phyloP scores from a whole-genome alignment of 2,329 filamentous ascomycete genomes.

The Cryphonectria nitschkei region DNA sequence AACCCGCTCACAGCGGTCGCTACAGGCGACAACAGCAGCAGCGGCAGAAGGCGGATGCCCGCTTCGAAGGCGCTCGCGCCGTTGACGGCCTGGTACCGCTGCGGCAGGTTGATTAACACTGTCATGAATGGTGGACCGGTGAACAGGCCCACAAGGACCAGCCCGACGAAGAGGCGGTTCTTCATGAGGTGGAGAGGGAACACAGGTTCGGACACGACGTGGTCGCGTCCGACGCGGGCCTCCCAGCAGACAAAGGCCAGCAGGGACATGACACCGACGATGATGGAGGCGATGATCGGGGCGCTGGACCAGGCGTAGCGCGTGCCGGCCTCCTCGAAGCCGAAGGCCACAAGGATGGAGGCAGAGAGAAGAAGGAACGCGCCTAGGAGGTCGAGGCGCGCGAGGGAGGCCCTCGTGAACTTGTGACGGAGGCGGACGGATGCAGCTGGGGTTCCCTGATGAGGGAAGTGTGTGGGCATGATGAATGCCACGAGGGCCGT shows the following conservation, averaged over 20 bases:
- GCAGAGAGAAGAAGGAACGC: conserved; percentile 42
- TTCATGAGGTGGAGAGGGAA: conserved; percentile 35
- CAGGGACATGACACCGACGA: conserved; percentile 9
- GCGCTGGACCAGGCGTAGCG: conserved; percentile 47
- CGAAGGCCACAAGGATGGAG: conserved; percentile 50
- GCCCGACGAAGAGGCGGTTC: not conserved
- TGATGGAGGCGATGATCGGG: conserved; percentile 40
- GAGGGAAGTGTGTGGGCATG: conserved; percentile 36
- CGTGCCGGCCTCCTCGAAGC: conserved; percentile 48
- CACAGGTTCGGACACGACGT: conserved; percentile 37
- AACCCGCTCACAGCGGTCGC: conserved; percentile 38
- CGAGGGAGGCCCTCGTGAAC: conserved; percentile 29
- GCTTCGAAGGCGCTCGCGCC: conserved; percentile 37
- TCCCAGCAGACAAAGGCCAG: conserved; percentile 38
- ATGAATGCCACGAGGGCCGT: conserved; percentile 34
- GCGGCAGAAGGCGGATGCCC: conserved; percentile 40
- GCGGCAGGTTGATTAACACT: conserved; percentile 42
- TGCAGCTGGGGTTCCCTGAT: conserved; percentile 26
- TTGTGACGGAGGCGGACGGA: not conserved
- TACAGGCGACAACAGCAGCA: conserved; percentile 39
- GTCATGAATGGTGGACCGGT: conserved; percentile 42
- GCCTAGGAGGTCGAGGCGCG: conserved; percentile 36
- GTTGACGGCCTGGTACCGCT: conserved; percentile 42
- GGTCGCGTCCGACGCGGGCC: conserved; percentile 30
- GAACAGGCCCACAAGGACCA: conserved; percentile 37